Evolutionary conservation across 2,329 filamentous ascomycete species (phyloP), one percentile per base, ranked within the genome.

Genomic region (Penicillium digitatum): DNA sequence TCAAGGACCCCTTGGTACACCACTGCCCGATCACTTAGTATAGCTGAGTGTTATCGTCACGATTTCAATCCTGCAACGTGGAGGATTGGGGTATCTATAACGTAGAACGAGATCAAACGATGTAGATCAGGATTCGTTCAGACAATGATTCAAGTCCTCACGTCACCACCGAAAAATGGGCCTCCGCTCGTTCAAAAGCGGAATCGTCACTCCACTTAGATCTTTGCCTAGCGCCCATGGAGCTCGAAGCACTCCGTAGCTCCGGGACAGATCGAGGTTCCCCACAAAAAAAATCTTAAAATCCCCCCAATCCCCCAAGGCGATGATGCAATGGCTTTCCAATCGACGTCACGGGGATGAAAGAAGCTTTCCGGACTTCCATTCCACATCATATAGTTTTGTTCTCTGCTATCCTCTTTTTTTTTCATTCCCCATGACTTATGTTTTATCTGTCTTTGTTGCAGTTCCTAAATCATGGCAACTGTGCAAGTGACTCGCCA

Each of bases 331-430:
- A 65, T 65, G 54, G 42, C 51, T 46, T 42, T 26, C 14, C 58
- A 64, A 63, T 62, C 67, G 65, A 70, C 68, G 68, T 71, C 69
- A 71, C 64, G 55, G 57, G 58, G 55, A 48, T 48, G 51, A 48
- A 53, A 51, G 56, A 66, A 68, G 58, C 64, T 62, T 68, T 68
- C 65, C 64, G 63, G 59, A 47, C 57, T 60, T 58, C 57, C 57
- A 62, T 63, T 59, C 61, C 55, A 62, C 54, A 44, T 42, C 46
- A 50, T 49, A 56, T 58, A 40, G 56, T 48, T 61, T 53, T 47
- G 56, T 47, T 44, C 42, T 40, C 56, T 43, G 27, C 43, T 24
- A 12, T 50, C 45, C 32, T 42, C 45, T 51, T 37, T 47, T 39
- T 39, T 32, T 45, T 16, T 35, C n/a, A n/a, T n/a, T 40, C 40